Conservation (phyloP, 2,329 filamentous ascomycete genomes). For the Colletotrichum tamarilloi region DNA sequence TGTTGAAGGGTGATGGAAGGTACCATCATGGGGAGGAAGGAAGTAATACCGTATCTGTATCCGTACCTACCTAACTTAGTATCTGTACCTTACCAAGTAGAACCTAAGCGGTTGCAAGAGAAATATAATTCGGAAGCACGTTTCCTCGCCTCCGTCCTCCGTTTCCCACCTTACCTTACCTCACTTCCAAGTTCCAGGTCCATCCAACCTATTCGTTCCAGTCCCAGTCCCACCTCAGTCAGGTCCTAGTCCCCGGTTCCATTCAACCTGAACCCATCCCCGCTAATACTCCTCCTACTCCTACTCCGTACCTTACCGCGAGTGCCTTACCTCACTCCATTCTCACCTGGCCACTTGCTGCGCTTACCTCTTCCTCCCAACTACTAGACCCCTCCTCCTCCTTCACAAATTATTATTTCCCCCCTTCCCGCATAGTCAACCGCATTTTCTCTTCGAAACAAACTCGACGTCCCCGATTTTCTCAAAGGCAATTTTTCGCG, state of each 20-base stretch:
- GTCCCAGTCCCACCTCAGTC: too few species aligned
- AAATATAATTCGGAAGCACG: constrained; percentile 6
- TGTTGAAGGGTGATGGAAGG: background rate
- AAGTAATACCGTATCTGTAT: background rate
- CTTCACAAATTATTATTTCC: constrained; percentile 32
- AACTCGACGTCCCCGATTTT: constrained; percentile 11
- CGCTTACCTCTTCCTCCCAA: background rate
- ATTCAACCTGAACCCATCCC: background rate
- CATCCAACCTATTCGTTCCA: background rate
- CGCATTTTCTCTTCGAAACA: constrained; percentile 25
- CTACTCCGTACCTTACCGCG: background rate
- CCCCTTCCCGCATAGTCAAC: constrained; percentile 11
- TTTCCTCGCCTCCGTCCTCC: constrained; percentile 19
- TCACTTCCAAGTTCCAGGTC: too few species aligned
- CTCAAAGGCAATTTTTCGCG: constrained; percentile 26
- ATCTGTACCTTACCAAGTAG: too few species aligned
- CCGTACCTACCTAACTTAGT: background rate
- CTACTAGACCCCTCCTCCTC: constrained; percentile 32
- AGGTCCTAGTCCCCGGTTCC: too few species aligned
- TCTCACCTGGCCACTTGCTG: background rate
- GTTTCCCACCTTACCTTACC: background rate
- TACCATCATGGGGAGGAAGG: background rate
- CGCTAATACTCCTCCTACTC: background rate
- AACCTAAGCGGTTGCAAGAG: background rate
- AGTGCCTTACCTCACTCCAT: background rate